Percentiles rank a stretch among this genome's conserved stretches.
These are phyloP conservation scores for Talaromyces sp. DNA, from an alignment of 2,329 filamentous ascomycete species.

Conservation along the genomic window DNA sequence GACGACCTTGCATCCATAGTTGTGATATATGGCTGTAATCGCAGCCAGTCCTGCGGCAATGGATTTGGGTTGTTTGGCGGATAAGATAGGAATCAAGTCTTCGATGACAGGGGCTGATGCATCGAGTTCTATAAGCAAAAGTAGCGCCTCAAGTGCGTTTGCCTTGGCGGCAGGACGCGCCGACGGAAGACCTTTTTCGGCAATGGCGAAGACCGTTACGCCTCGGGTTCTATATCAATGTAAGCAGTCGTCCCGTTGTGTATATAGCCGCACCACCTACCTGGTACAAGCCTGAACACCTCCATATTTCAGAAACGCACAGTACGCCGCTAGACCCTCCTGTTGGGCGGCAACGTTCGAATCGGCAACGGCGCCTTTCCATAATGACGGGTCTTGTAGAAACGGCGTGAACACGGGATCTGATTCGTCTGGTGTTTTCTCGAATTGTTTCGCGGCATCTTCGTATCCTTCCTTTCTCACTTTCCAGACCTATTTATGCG, in stretches of 20 bases:
- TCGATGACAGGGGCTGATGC: slow-evolving; percentile 82
- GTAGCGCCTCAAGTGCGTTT: slow-evolving; percentile 77
- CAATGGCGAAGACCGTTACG: slow-evolving; percentile 72
- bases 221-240: slow-evolving; percentile 62
- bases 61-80: slow-evolving; percentile 89
- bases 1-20: slow-evolving; percentile 89
- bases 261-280: slow-evolving; percentile 35
- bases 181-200: slow-evolving; percentile 87
- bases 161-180: slow-evolving; percentile 86
- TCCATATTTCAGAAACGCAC: slow-evolving; percentile 88
- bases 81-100: slow-evolving; percentile 77
- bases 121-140: slow-evolving; percentile 89
- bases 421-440: slow-evolving; percentile 77
- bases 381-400: slow-evolving; percentile 75
- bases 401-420: slow-evolving; percentile 87
- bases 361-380: slow-evolving; percentile 90
- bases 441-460: slow-evolving; percentile 83
- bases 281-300: slow-evolving; percentile 75
- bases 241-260: slow-evolving; percentile 19
- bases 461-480: slow-evolving; percentile 94
- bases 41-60: slow-evolving; percentile 73
- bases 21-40: slow-evolving; percentile 82
- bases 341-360: slow-evolving; percentile 96
- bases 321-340: slow-evolving; percentile 83
- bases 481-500: slow-evolving; percentile 75